Evolutionary conservation across 306 rosid genomes (phyloP).

Genomic region (Medicago truncatula): MtrunA17r5.0-ANR NC_053043.1:7729001-7729500

Average conservation of each 20-base stretch:
- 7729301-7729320: not conserved
- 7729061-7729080: no score
- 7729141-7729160: no score
- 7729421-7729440: not conserved
- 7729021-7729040: no score
- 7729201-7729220: no score
- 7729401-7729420: not conserved
- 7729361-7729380: not conserved
- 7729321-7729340: not conserved
- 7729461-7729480: not conserved
- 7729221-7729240: no score
- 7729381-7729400: not conserved
- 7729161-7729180: not conserved
- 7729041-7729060: no score
- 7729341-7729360: not conserved
- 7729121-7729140: no score
- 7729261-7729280: not conserved
- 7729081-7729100: no score
- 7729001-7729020: no score
- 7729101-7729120: not conserved
- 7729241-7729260: no score
- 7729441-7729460: not conserved
- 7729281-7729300: not conserved
- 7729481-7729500: not conserved
- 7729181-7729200: no score